Evolutionary conservation across 2,329 filamentous ascomycete species (phyloP).

Genomic region (Penicillium palitans): DNA sequence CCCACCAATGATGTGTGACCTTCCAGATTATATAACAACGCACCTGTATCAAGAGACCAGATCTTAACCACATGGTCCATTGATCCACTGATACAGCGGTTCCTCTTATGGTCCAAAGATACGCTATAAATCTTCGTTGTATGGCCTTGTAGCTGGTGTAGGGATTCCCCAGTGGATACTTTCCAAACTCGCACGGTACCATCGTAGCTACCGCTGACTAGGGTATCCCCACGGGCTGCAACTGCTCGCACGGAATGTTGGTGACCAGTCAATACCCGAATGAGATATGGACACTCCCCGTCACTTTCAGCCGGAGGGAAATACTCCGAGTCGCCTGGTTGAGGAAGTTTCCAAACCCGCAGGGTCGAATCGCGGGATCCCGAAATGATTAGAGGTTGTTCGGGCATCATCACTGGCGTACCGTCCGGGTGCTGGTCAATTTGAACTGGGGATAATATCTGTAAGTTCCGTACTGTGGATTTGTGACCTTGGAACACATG

Average conservation of each 20-base stretch:
- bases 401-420: constrained; percentile 84
- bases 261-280: constrained; percentile 82
- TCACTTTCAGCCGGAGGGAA: constrained; percentile 70
- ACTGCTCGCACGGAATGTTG: constrained; percentile 93
- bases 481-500: constrained; percentile 97
- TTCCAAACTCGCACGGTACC: constrained; percentile 94
- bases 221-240: constrained; percentile 86
- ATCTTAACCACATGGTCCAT: constrained; percentile 99
- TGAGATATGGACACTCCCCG: constrained; percentile 87
- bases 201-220: constrained; percentile 96
- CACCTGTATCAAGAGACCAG: constrained; percentile 87
- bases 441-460: constrained; percentile 85
- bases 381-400: constrained; percentile 93
- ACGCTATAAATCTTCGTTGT: constrained; percentile 95
- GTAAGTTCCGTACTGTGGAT: constrained; percentile 90
- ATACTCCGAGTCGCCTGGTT: constrained; percentile 72
- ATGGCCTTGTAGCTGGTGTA: constrained; percentile 83
- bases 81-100: constrained; percentile 93
- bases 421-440: constrained; percentile 66
- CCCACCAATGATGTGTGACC: constrained; percentile 94
- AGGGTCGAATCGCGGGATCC: constrained; percentile 93
- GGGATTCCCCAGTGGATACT: constrained; percentile 87
- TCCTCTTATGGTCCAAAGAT: constrained; percentile 84
- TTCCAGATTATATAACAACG: constrained; percentile 83
- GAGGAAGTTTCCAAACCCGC: constrained; percentile 92